Base-by-base conservation (phyloP, 768 basidiomycete genomes). In the Lactifluus hygrophoroides region DNA sequence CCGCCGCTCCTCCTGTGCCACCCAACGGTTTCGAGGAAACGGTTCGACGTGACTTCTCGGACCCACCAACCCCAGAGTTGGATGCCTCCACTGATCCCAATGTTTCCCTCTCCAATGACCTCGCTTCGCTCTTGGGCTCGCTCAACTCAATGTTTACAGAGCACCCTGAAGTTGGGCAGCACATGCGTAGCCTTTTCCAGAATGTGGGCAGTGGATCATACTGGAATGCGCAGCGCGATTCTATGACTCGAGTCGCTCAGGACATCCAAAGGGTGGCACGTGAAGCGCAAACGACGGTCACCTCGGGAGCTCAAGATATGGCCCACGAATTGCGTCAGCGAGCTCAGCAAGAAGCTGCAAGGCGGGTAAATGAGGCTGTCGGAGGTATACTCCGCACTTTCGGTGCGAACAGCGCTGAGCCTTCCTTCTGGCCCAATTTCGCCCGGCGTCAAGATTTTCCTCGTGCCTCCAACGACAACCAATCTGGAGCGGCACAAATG, bases 141-240 rank as follows among this genome's bases (percentile, higher is more conserved):
- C 68, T 90, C 55, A 78, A 77, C 42, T 72, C 69, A n/a, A 75
- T 83, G 30, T 67, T 90, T 43, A 72, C 78, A 0, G 69, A 80
- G 5, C 86, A 90, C 64, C 89, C 89, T 4, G 87, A 91, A 61
- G 69, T 91, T 11, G 79, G 84, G 3, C 83, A 86, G 55, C 78
- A 78, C 44, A 67, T 91, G 56, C 83, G 81, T 56, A 83, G 80
- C 66, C 79, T 91, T 34, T 68, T 82, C 45, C 73, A 73, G 50
- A 87, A 90, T 63, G 74, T 84, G 4, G 74, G 77, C 5, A 80
- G 74, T 51, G 88, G 87, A 23, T 74, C 78, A 9, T 90, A 91
- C 67, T 91, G 86, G 87, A 69, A 73, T 35, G 69, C 76, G 28
- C 85, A 88, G 65, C 80, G 84, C 48, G 78, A 80, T 9, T 72